Conservation (phyloP, 2,329 filamentous ascomycete species). For the Diaporthe sp. region DNA sequence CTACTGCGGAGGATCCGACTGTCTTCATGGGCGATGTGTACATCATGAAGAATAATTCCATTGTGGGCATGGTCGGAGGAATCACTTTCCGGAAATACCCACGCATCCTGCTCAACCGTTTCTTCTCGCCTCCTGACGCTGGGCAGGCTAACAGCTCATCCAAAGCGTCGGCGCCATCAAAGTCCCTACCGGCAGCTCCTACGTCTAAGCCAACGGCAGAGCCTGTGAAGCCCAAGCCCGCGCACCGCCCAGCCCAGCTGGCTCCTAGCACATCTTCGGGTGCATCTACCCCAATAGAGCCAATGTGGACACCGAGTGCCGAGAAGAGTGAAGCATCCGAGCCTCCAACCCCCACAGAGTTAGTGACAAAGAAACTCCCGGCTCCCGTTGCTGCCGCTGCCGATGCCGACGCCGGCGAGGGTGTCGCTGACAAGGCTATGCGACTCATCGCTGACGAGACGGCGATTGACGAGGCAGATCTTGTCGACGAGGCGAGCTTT, state of each 20-base stretch:
- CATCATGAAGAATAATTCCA: too few relatives aligned
- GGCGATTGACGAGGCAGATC: background rate
- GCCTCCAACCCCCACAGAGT: background rate
- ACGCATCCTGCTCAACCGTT: too few relatives aligned
- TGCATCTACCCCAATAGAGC: slow-evolving; percentile 22
- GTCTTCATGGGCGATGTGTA: too few relatives aligned
- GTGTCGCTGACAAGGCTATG: background rate
- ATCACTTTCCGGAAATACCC: too few relatives aligned
- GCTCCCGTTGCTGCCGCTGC: background rate
- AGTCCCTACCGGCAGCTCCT: background rate
- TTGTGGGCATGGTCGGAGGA: too few relatives aligned
- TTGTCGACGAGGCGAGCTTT: background rate
- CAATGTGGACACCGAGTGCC: slow-evolving; percentile 46
- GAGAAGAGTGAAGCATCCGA: slow-evolving; percentile 44
- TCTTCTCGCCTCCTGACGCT: too few relatives aligned
- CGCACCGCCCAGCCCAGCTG: slow-evolving; percentile 37
- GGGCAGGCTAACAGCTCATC: too few relatives aligned
- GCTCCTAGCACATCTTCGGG: slow-evolving; percentile 16
- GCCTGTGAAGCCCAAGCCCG: background rate
- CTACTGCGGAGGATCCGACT: too few relatives aligned
- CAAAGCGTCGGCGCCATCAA: too few relatives aligned
- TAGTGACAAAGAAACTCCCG: background rate
- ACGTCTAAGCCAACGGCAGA: background rate
- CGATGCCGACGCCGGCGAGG: background rate
- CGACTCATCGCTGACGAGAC: background rate